A percentile compares a stretch with the other conserved stretches of the same genome.
phyloP scores from a whole-genome alignment of 2,329 filamentous ascomycete species.

The Aphanocladium album region DNA sequence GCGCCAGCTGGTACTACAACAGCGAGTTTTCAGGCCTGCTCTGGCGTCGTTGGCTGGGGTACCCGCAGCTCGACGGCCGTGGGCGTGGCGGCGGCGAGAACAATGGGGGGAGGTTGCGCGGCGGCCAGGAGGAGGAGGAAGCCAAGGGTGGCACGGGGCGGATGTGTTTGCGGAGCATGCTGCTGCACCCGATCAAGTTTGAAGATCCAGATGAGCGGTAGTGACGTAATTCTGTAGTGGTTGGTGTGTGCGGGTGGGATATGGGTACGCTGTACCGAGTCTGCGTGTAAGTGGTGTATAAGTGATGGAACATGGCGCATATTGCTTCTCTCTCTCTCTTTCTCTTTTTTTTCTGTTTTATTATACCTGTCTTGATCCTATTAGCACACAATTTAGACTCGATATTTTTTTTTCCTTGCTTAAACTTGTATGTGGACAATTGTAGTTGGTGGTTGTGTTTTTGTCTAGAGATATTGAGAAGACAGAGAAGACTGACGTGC shows the following conservation, averaged over 20 bases:
- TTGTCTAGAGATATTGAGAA: no score
- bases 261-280: no score
- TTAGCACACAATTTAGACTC: not conserved
- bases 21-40: slow-evolving; percentile 70
- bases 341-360: not conserved
- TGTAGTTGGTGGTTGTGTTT: no score
- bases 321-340: not conserved
- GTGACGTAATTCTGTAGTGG: not conserved
- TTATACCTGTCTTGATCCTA: not conserved
- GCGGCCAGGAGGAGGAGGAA: slow-evolving; percentile 50
- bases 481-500: no score
- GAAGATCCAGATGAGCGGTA: slow-evolving; percentile 44
- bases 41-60: slow-evolving; percentile 73
- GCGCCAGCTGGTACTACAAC: slow-evolving; percentile 82
- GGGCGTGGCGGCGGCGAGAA: slow-evolving; percentile 44
- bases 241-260: no score
- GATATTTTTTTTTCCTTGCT: not conserved
- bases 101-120: slow-evolving; percentile 42
- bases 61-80: slow-evolving; percentile 47
- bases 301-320: not conserved
- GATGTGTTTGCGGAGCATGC: slow-evolving; percentile 74
- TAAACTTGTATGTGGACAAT: no score
- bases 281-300: no score
- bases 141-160: slow-evolving; percentile 49
- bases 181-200: slow-evolving; percentile 76